Evolutionary conservation across 371 early-diverging fungal genomes (phyloP), one percentile per base, ranked within the genome.

Genomic region (Dichotomocladium elegans): DNA sequence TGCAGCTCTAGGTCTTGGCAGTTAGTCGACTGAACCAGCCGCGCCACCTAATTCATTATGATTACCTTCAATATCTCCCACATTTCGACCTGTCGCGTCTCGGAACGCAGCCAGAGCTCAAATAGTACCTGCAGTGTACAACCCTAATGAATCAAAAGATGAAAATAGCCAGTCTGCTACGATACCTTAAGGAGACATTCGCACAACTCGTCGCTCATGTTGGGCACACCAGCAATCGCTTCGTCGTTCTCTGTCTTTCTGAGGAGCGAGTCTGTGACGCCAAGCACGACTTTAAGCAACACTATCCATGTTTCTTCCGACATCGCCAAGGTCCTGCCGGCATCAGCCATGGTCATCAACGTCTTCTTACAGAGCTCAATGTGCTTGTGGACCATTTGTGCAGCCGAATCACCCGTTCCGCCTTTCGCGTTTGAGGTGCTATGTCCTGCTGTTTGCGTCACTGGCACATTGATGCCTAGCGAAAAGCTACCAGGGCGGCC

Each of bases 161-260:
- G 22, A 19, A 14, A 22, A 12, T 26, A 25, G 15, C 43, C 41
- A 41, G 28, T 10, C 25, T 9, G 4, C 14, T 12, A 30, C n/a
- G n/a, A 51, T 64, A 88, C 90, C 57, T 83, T 60, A 1, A 89
- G 63, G 31, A 92, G 55, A 60, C 74, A 74, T 54, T 87, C 90
- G 51, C 88, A 87, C 29, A 92, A 66, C 51, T 84, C 83, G 60
- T 90, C 90, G 17, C 81, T 87, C 88, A 90, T 88, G 47, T 72
- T 74, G 11, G 51, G 61, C 8, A 80, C 74, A 33, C 73, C 78
- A 26, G 67, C 52, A 27, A 61, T 28, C 1, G 61, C 46, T 25
- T 71, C 66, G 0, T 22, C 49, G 6, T 62, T 58, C 9, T 62
- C 40, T 8, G 81, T 85, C 47, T 81, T 81, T 24, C 80, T 74